Evolutionary conservation across 495 filamentous ascomycete genomes (phyloP), one percentile per base, ranked within the genome.

Genomic region (Mycothermus thermophilus): DNA sequence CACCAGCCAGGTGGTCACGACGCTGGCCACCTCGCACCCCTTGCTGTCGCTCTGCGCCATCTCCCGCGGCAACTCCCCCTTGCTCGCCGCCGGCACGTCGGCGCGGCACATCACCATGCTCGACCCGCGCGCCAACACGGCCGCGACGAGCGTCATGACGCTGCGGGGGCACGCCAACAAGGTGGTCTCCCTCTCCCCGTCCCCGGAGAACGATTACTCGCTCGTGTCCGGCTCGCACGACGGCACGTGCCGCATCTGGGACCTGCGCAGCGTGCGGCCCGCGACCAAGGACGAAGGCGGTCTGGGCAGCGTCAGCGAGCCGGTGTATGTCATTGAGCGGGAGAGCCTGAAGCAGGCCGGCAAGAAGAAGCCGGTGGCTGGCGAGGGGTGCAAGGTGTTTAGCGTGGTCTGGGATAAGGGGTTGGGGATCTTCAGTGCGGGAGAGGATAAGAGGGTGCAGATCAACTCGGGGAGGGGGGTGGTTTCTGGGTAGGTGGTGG

Each of bases 391-490:
- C 30, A 93, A 92, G 69, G 85, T 97, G 28, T 92, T 96, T 63
- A 72, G 75, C 12, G 83, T 96, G 5, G 73, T 65, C 46, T 97
- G 90, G 90, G 83, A 93, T 60, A 59, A 60, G 44, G 64, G 66
- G 13, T 66, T 92, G 27, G 90, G 90, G 6, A 93, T 97, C 55
- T 79, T 95, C 15, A 92, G 82, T 55, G 86, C 64, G 5, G 83
- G 86, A 9, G 86, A 94, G 70, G 90, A 97, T 55, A 86, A 82
- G 62, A 72, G 70, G 62, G 77, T 96, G 43, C 92, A 96, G 63
- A 74, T 96, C 39, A 93, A 97, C 61, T 63, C 69, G 33, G 78
- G 78, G 27, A 45, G 46, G 38, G 49, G 54, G 34, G 30, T 63
- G n/a, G 38, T 58, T n/a, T 33, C 42, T 9, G 35, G 40, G 19